These are phyloP conservation scores for Glomus cerebriforme DNA, from an alignment of 192 early-diverging fungal species.

Conservation along the genomic window DNA sequence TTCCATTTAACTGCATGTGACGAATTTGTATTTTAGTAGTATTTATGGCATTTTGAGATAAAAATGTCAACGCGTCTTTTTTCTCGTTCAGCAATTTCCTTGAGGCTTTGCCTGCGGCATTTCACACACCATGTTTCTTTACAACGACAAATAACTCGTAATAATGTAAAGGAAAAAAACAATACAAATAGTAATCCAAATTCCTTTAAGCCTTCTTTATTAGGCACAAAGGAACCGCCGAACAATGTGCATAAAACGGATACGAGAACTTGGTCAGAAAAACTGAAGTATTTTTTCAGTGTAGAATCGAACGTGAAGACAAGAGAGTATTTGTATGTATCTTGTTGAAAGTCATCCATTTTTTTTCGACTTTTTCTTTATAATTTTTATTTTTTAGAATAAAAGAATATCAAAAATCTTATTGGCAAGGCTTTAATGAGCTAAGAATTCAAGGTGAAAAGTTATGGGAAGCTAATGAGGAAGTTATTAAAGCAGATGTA, in stretches of 20 bases:
- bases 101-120: neutral
- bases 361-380: neutral
- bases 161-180: neutral
- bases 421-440: slow-evolving; percentile 20
- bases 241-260: neutral
- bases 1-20: no score
- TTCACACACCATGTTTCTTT: neutral
- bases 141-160: neutral
- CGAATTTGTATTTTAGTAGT: no score
- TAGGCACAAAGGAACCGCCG: neutral
- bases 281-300: neutral
- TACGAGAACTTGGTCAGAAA: neutral
- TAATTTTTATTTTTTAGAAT: slow-evolving; percentile 1
- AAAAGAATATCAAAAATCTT: slow-evolving; percentile 19
- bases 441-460: slow-evolving; percentile 13
- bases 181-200: neutral
- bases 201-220: neutral
- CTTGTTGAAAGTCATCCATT: neutral
- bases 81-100: neutral
- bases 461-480: slow-evolving; percentile 18
- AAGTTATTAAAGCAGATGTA: slow-evolving; percentile 5
- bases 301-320: neutral
- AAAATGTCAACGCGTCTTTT: neutral
- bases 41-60: neutral
- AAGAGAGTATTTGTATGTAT: neutral